phyloP scores from a whole-genome alignment of 306 rosid species.

The Ormosia semicastrata region DNA sequence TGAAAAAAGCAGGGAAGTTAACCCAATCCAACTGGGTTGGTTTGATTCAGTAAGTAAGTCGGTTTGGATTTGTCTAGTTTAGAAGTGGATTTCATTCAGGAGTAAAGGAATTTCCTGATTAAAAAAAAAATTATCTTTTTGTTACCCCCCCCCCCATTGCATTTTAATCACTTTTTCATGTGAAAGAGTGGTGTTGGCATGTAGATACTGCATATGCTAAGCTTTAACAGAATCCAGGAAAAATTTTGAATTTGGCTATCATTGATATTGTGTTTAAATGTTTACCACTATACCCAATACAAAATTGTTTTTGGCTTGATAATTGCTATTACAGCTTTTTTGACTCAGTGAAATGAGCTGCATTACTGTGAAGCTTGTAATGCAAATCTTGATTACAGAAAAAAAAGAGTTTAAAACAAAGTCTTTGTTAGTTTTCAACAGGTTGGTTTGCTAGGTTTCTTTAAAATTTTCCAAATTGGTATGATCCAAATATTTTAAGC shows the following conservation, averaged over 20 bases:
- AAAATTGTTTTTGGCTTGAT: not conserved
- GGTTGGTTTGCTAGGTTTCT: not conserved
- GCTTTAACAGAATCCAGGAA: not conserved
- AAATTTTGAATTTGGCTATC: not conserved
- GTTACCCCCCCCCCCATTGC: not conserved
- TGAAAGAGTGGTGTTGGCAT: not conserved
- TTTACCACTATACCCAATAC: not conserved
- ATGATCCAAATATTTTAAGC: not conserved
- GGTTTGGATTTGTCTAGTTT: not conserved
- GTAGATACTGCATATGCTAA: not conserved
- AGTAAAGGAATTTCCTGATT: not conserved
- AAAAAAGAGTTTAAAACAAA: not conserved
- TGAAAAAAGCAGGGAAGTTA: not conserved
- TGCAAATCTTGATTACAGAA: not conserved
- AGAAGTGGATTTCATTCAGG: not conserved
- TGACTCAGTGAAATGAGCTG: not conserved
- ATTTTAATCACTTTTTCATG: not conserved
- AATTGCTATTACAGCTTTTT: not conserved
- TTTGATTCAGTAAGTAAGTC: no score
- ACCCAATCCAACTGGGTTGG: no score
- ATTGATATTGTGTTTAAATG: not conserved
- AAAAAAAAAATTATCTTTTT: not conserved
- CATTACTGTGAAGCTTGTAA: not conserved
- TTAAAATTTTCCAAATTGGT: not conserved
- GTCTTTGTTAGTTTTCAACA: not conserved